These are phyloP conservation scores for Globomyces pollinis-pini DNA, from an alignment of 192 early-diverging fungal species.

Conservation along the genomic window DNA sequence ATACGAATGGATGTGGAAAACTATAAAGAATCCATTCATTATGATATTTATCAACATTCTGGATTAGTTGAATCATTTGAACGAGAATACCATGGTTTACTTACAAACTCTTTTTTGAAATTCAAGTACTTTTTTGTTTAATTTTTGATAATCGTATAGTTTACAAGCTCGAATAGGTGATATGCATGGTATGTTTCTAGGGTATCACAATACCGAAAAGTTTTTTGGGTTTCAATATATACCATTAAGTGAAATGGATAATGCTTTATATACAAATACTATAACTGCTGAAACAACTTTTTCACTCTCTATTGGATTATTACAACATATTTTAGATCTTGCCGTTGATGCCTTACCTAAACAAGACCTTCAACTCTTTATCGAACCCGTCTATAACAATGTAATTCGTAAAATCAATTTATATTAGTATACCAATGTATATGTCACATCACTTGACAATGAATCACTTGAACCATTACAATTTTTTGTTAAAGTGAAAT, in stretches of 20 bases:
- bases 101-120: slow-evolving; percentile 84
- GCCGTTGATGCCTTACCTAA: not conserved
- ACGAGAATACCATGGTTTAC: slow-evolving; percentile 90
- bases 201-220: slow-evolving; percentile 82
- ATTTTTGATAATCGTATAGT: no score
- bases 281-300: slow-evolving; percentile 67
- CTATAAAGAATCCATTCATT: slow-evolving; percentile 55
- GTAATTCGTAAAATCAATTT: not conserved
- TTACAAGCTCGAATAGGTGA: slow-evolving; percentile 87
- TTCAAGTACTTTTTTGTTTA: slow-evolving; percentile 39
- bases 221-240: slow-evolving; percentile 97
- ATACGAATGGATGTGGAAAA: slow-evolving; percentile 74
- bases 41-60: slow-evolving; percentile 54
- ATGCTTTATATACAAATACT: slow-evolving; percentile 61
- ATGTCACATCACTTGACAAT: not conserved
- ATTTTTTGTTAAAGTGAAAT: not conserved
- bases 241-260: slow-evolving; percentile 73
- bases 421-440: not conserved
- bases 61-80: slow-evolving; percentile 78
- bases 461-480: not conserved
- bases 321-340: slow-evolving; percentile 56
- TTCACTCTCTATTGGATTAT: slow-evolving; percentile 46
- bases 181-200: slow-evolving; percentile 93
- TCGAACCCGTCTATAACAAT: not conserved
- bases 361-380: not conserved